Evolutionary conservation across 805 yeast genomes (phyloP), one percentile per base, ranked within the genome.

Genomic region (Pichia nanzhaoensis): DNA sequence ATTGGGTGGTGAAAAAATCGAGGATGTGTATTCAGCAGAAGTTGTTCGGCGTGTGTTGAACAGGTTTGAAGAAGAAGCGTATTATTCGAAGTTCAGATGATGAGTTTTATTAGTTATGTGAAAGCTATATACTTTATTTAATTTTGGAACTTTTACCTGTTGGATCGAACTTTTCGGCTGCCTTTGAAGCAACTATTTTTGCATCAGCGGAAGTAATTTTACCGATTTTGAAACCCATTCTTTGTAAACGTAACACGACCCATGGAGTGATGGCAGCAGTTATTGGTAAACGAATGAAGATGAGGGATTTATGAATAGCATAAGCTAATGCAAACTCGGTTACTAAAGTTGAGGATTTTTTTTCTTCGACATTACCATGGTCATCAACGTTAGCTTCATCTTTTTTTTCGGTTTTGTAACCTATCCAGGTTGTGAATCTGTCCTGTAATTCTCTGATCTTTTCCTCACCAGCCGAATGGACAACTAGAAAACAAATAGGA

Each of bases 211-310:
- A 75, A 9, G 73, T 36, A 39, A 78, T 57, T 27, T 71, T 69
- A 9, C 86, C 91, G 47, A 86, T 77, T 46, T 80, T 78, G 68
- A 86, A 88, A 2, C 96, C 96, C 84, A 87, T 79, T 19, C 73
- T 66, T 47, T 84, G 76, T 50, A 91, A 71, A 39, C 68, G 59
- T 42, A 64, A 69, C 5, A 88, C 95, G 2, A 88, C 73, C 1
- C 78, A 59, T 5, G 99, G 99, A 0, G 97, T 89, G 12, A 90
- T 74, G 2, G 95, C 95, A 0, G 96, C 96, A 0, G 97, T 84
- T 27, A 88, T 63, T 13, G 99, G 99, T 5, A 93, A 68, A 51
- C 99, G 75, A 35, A 93, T 74, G 49, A 91, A 77, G 20, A 91
- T 75, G 51, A 93, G 71, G 4, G 90, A 77, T 67, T 93, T 93